These are phyloP conservation scores for Camellia japonica DNA, from an alignment of 148 eudicot genomes.

Conservation along the genomic window DNA sequence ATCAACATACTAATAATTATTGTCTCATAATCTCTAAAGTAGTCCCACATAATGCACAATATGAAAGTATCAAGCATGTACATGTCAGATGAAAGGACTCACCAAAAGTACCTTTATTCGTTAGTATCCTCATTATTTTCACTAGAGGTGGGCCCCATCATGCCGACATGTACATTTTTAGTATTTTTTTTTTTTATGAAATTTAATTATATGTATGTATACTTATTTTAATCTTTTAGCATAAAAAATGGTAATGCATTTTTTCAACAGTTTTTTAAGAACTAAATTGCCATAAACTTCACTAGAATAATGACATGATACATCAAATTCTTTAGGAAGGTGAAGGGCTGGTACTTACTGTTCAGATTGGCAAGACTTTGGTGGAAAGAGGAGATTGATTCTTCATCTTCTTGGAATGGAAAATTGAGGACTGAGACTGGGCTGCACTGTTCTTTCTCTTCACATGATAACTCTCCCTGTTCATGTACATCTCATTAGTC, in stretches of 20 bases:
- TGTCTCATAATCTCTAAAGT: too few relatives aligned
- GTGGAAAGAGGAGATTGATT: slow-evolving; percentile 30
- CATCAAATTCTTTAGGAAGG: neutral
- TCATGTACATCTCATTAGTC: neutral
- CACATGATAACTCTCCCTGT: slow-evolving; percentile 26
- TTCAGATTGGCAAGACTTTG: slow-evolving; percentile 38
- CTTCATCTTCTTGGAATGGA: slow-evolving; percentile 47
- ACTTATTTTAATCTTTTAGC: neutral
- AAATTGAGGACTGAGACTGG: slow-evolving; percentile 65
- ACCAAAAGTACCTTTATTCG: too few relatives aligned
- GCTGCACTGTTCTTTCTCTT: slow-evolving; percentile 53
- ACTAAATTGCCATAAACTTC: neutral
- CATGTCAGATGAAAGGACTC: too few relatives aligned
- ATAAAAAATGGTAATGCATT: neutral
- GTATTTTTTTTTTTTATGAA: too few relatives aligned
- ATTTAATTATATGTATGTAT: too few relatives aligned
- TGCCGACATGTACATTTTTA: too few relatives aligned
- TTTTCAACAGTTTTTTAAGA: neutral
- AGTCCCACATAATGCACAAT: too few relatives aligned
- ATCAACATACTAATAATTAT: neutral
- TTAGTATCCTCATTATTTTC: too few relatives aligned
- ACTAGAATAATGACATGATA: neutral
- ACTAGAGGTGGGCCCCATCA: too few relatives aligned
- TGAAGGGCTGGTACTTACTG: slow-evolving; percentile 23
- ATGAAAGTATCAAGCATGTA: too few relatives aligned